Conservation (phyloP, 371 early-diverging fungal genomes). For the Paraphysoderma sedebokerense region DNA sequence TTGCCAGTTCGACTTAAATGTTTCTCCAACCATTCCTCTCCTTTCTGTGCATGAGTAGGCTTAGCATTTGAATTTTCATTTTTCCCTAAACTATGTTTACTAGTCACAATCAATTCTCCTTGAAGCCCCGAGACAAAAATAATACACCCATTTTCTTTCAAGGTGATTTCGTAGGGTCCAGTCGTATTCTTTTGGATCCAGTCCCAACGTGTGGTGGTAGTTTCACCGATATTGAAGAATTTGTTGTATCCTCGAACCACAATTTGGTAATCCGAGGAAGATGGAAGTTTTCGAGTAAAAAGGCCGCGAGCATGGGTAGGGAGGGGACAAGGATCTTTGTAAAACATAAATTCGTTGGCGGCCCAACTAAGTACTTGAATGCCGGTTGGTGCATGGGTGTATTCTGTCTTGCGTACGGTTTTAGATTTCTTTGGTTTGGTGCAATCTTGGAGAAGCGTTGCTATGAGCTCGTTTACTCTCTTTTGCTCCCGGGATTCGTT, state of each 20-base stretch:
- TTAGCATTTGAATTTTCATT: slow-evolving; percentile 2
- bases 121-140: slow-evolving; percentile 61
- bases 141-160: slow-evolving; percentile 93
- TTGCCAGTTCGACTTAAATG: slow-evolving; percentile 36
- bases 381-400: no score
- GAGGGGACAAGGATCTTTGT: no score
- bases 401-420: no score
- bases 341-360: no score
- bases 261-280: slow-evolving; percentile 32
- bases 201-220: slow-evolving; percentile 35
- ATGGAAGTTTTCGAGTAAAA: no score
- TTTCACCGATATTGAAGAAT: slow-evolving; percentile 71
- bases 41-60: slow-evolving; percentile 43
- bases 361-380: no score
- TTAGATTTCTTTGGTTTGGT: no score
- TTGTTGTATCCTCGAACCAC: slow-evolving; percentile 85
- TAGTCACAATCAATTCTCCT: slow-evolving; percentile 58
- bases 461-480: no score
- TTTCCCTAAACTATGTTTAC: slow-evolving; percentile 54
- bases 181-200: slow-evolving; percentile 33
- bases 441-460: no score
- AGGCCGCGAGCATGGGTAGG: no score
- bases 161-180: slow-evolving; percentile 79
- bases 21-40: slow-evolving; percentile 54
- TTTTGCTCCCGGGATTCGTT: no score